phyloP scores from a whole-genome alignment of 176 grass and related monocot genomes.

The Areca catechu region DNA sequence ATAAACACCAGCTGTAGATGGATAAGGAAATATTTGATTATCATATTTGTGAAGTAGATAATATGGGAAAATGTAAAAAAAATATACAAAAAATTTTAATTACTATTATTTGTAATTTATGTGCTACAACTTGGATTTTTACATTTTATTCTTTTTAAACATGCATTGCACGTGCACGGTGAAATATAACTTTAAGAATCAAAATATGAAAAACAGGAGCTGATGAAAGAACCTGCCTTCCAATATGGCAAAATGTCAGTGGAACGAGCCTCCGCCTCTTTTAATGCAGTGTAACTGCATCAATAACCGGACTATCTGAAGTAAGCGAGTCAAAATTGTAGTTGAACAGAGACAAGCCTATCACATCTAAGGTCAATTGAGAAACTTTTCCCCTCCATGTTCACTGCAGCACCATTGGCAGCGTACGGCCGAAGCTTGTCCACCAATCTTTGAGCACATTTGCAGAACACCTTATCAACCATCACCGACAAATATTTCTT shows the following conservation, averaged over 20 bases:
- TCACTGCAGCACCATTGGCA: slow-evolving; percentile 55
- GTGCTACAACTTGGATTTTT: too few species aligned
- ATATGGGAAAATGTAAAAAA: too few species aligned
- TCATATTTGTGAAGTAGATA: too few species aligned
- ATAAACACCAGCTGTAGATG: too few species aligned
- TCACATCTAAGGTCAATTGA: slow-evolving; percentile 88
- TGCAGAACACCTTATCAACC: slow-evolving; percentile 86
- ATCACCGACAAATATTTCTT: slow-evolving; percentile 80
- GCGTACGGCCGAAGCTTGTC: slow-evolving; percentile 65
- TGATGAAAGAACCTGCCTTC: slow-evolving; percentile 43
- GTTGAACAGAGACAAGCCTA: slow-evolving; percentile 96
- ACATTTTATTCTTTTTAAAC: too few species aligned
- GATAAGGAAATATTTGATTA: too few species aligned
- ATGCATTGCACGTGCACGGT: too few species aligned
- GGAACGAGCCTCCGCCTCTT: slow-evolving; percentile 84
- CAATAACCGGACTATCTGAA: slow-evolving; percentile 85
- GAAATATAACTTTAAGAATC: not conserved
- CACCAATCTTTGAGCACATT: slow-evolving; percentile 84
- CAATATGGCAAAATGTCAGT: slow-evolving; percentile 94
- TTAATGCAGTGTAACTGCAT: slow-evolving; percentile 92
- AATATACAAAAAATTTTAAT: not conserved
- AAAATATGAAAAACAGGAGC: slow-evolving; percentile 4
- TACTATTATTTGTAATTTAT: not conserved
- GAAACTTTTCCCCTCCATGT: slow-evolving; percentile 93
- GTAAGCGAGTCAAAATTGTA: slow-evolving; percentile 96